Conservation (phyloP, 2,329 filamentous ascomycete genomes). For the Monilinia fructigena region DNA sequence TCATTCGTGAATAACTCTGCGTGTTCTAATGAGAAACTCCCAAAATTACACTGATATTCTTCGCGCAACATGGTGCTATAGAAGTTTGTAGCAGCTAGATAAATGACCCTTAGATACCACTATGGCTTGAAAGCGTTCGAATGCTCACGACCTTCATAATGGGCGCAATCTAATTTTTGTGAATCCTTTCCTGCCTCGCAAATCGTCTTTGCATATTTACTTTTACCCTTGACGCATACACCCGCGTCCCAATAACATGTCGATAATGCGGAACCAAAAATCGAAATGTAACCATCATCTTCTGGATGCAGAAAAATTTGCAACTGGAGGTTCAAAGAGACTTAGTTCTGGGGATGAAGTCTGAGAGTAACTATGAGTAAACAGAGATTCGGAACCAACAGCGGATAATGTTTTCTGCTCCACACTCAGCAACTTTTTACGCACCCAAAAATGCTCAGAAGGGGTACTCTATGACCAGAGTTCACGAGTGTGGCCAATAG, state of each 20-base stretch:
- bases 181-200: conserved; percentile 7
- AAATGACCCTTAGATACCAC: neutral
- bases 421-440: conserved; percentile 14
- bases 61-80: neutral
- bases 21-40: neutral
- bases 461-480: neutral
- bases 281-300: conserved; percentile 4
- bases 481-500: neutral
- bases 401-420: conserved; percentile 7
- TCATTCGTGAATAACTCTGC: neutral
- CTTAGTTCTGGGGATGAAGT: neutral
- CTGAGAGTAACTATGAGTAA: conserved; percentile 4
- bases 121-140: neutral
- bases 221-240: conserved; percentile 2
- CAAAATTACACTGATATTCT: neutral
- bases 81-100: neutral
- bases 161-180: conserved; percentile 8
- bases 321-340: neutral
- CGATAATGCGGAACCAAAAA: neutral
- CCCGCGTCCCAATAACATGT: conserved; percentile 8
- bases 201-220: conserved; percentile 6
- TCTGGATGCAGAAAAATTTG: neutral
- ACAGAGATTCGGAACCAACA: conserved; percentile 10
- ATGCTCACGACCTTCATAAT: conserved; percentile 2
- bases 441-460: conserved; percentile 1